Conservation (phyloP, 2,329 filamentous ascomycete genomes). For the Geosmithia putterillii region DNA sequence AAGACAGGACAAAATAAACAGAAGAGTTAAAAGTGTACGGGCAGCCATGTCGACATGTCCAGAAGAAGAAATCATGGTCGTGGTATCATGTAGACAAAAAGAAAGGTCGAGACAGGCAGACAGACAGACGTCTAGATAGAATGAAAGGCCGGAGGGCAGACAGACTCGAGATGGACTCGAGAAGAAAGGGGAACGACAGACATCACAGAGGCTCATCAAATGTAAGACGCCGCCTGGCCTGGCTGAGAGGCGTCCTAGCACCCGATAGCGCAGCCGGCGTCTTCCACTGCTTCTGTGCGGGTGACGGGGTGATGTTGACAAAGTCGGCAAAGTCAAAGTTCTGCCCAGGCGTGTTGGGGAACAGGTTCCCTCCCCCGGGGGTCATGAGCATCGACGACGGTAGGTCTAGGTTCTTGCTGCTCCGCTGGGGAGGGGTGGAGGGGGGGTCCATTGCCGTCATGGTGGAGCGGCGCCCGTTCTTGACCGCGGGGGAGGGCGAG, state of each 20-base stretch:
- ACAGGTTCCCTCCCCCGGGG: conserved; percentile 56
- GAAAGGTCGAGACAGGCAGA: neutral
- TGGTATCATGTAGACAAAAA: conserved; percentile 7
- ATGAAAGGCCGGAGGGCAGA: too few relatives aligned
- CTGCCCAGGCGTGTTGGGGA: conserved; percentile 69
- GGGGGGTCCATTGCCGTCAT: conserved; percentile 54
- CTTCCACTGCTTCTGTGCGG: conserved; percentile 81
- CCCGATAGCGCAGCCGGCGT: conserved; percentile 51
- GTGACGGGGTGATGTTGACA: conserved; percentile 92
- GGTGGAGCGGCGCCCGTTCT: conserved; percentile 22
- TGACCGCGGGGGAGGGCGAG: conserved; percentile 75
- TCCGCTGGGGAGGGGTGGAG: conserved; percentile 63
- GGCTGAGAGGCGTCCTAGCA: conserved; percentile 46
- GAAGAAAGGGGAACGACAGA: neutral
- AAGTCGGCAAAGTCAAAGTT: conserved; percentile 91
- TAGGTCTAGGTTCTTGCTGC: conserved; percentile 45
- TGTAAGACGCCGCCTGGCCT: conserved; percentile 64
- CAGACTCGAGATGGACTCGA: too few relatives aligned
- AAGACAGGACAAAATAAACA: neutral
- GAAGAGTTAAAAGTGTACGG: neutral
- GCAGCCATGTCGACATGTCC: neutral
- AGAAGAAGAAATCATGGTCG: conserved; percentile 1
- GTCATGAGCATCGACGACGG: conserved; percentile 87
- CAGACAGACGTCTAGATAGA: too few relatives aligned
- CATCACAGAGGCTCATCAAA: conserved; percentile 58